Conservation (phyloP, 1,139 yeast genomes). For the Cylindricascospora bacillispora region DNA sequence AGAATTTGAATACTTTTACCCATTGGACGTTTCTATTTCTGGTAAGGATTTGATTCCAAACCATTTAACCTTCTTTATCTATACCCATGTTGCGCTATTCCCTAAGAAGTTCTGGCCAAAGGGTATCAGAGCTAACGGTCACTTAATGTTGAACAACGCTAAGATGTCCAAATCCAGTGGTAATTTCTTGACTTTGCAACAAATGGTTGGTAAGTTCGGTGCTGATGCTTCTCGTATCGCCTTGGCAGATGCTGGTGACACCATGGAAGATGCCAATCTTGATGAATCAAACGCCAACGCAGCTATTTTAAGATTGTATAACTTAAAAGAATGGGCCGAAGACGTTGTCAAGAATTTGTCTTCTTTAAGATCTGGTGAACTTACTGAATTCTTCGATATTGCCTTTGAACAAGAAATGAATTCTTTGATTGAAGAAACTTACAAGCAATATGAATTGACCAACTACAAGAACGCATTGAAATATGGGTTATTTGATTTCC, state of each 20-base stretch:
- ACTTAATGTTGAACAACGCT: slow-evolving; percentile 84
- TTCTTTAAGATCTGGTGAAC: slow-evolving; percentile 56
- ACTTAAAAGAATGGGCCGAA: slow-evolving; percentile 93
- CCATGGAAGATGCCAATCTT: slow-evolving; percentile 94
- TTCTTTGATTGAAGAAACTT: slow-evolving; percentile 58
- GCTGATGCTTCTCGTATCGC: slow-evolving; percentile 98
- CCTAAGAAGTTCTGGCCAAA: slow-evolving; percentile 85
- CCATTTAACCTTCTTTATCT: slow-evolving; percentile 91
- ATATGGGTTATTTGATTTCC: slow-evolving; percentile 85
- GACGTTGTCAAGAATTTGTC: slow-evolving; percentile 43
- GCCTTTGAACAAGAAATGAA: slow-evolving; percentile 96
- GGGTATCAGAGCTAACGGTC: slow-evolving; percentile 94
- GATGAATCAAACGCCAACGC: slow-evolving; percentile 97
- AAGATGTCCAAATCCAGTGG: slow-evolving; percentile 98
- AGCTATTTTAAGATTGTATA: slow-evolving; percentile 85
- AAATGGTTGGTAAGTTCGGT: slow-evolving; percentile 79
- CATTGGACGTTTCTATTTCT: slow-evolving; percentile 79
- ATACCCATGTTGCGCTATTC: slow-evolving; percentile 86
- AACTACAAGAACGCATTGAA: slow-evolving; percentile 84
- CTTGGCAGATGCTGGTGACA: slow-evolving; percentile 96
- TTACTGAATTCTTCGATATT: slow-evolving; percentile 58
- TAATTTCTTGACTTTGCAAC: slow-evolving; percentile 84
- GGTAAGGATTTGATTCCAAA: slow-evolving; percentile 97
- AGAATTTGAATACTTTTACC: slow-evolving; percentile 93
- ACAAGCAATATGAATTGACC: slow-evolving; percentile 55